Evolutionary conservation across 805 yeast genomes (phyloP), one percentile per base, ranked within the genome.

Genomic region (Candida krabiensis): DNA sequence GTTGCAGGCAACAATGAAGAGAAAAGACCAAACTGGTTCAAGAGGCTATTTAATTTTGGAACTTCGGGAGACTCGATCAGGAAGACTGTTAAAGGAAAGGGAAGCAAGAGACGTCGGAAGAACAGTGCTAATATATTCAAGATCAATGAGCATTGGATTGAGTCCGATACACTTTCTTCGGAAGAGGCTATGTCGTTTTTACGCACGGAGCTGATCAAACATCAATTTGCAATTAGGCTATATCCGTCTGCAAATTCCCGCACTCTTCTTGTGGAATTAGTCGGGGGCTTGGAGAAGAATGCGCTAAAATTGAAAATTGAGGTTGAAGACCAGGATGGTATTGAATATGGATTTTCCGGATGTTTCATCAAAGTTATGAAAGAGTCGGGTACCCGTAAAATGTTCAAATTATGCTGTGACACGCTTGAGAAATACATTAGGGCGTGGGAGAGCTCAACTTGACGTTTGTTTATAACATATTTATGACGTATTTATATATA

Each of bases 291-390:
- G 4, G 32, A 23, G n/a, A 43, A 31, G 24, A 38, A 37, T 18
- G 41, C 38, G 2, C 33, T 48, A n/a, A 33, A 18, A 4, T 43
- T 60, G 19, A 38, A 46, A 9, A 33, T 54, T 19, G 60, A 55
- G 19, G 31, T 49, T 5, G 53, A 52, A 23, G 56, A 52, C 25
- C 56, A 52, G 19, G 53, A 56, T 13, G 64, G 63, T 3, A 37
- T 43, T 11, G 61, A 59, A 28, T 59, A 42, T 41, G 66, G 64
- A 12, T 61, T 61, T 34, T 53, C 60, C 4, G 66, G 66, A 3
- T 59, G 64, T 37, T 54, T 53, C 21, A 38, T 59, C 5, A 55
- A 52, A 14, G 30, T 61, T 15, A 25, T 36, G 6, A 56, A 50
- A 31, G 19, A 47, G 8, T 43, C 44, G 4, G 63, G 63, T 2